phyloP scores from a whole-genome alignment of 306 rosid genomes.

The Cucumis hystrix region DNA sequence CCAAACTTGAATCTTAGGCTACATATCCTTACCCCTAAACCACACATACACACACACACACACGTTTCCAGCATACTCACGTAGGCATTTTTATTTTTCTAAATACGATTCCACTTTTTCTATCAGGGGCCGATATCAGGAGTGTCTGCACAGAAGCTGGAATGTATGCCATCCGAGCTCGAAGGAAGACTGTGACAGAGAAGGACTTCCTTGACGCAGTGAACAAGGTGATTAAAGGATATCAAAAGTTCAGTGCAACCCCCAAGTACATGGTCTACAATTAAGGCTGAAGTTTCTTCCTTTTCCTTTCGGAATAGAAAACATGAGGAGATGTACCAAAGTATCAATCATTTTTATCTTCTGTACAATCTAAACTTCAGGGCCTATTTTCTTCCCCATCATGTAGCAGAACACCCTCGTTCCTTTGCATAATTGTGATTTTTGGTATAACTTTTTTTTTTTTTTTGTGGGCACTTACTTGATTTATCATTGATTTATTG shows the following conservation, averaged over 20 bases:
- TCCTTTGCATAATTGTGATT: neutral
- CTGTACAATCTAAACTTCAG: neutral
- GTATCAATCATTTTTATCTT: neutral
- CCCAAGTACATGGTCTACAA: conserved; percentile 99
- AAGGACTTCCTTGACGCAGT: conserved; percentile 98
- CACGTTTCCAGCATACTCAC: neutral
- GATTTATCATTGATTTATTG: neutral
- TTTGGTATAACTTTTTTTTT: neutral
- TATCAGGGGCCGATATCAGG: conserved; percentile 86
- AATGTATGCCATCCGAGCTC: conserved; percentile 95
- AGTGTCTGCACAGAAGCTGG: conserved; percentile 99
- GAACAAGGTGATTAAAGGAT: conserved; percentile 93
- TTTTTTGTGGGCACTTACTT: neutral
- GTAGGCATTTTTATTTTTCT: neutral
- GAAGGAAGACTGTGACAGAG: conserved; percentile 96
- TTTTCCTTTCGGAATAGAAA: neutral
- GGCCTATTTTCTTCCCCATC: neutral
- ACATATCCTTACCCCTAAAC: neutral
- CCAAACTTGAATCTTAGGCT: neutral
- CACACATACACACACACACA: no score
- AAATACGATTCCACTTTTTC: neutral
- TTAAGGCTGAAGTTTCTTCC: conserved; percentile 23
- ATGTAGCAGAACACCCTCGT: neutral
- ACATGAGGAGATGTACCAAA: neutral
- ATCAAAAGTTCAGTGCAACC: conserved; percentile 97